Evolutionary conservation across 1,284 basidiomycete genomes (phyloP).

Genomic region (Somion occarium): DNA sequence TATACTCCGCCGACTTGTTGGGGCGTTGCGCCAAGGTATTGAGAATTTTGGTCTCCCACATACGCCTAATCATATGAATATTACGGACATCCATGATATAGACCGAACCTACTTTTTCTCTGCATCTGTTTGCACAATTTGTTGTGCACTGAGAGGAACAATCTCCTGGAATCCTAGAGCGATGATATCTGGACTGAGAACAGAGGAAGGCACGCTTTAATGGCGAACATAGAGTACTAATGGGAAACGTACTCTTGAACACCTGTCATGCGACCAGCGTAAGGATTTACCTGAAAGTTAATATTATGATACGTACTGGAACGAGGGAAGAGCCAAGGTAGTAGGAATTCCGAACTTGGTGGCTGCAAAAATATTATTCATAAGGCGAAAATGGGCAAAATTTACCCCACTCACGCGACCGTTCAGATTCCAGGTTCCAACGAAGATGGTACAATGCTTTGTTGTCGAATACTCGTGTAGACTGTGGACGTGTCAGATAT

Average conservation of each 20-base stretch:
- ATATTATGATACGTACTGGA: constrained; percentile 45
- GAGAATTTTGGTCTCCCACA: constrained; percentile 86
- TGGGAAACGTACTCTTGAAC: constrained; percentile 54
- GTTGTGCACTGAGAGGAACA: constrained; percentile 93
- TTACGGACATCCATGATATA: neutral
- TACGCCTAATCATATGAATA: constrained; percentile 42
- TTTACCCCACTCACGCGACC: constrained; percentile 58
- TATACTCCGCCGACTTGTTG: constrained; percentile 69
- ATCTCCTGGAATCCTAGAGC: constrained; percentile 97
- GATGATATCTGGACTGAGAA: constrained; percentile 85
- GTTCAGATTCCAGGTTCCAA: constrained; percentile 96
- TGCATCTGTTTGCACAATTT: constrained; percentile 95
- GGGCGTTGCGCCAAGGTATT: constrained; percentile 72
- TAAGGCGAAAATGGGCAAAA: constrained; percentile 3
- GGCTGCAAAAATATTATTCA: constrained; percentile 25
- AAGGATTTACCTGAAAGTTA: constrained; percentile 11
- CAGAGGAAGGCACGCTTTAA: neutral
- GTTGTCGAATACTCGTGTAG: constrained; percentile 83
- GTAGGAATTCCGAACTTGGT: constrained; percentile 77
- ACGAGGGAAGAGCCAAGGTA: constrained; percentile 89
- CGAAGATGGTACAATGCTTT: constrained; percentile 70
- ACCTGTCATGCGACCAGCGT: constrained; percentile 29
- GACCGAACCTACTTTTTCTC: constrained; percentile 68
- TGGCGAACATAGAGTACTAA: neutral
- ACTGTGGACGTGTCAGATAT: constrained; percentile 44